Evolutionary conservation across 2,329 filamentous ascomycete species (phyloP), one percentile per base, ranked within the genome.

Genomic region (Botrytis pseudocinerea): DNA sequence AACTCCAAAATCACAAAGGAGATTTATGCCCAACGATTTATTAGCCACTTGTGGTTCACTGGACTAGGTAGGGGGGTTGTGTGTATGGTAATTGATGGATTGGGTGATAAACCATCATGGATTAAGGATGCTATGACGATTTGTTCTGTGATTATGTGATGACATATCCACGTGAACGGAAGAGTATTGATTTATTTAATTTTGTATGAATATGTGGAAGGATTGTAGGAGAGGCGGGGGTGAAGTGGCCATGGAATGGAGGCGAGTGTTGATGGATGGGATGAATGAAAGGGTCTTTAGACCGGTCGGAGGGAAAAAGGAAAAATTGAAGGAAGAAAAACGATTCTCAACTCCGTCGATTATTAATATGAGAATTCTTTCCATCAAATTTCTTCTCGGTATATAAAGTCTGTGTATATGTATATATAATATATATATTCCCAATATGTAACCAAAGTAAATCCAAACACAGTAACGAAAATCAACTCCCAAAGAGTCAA

Each of bases 381-480:
- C 9, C 1, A 35, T 20, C 1, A 1, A 12, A 16, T 9, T 59
- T 59, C 32, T 60, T 60, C 35, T 61, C 4, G 1, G 6, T 25
- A 61, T 4, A 35, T 1, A 35, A 35, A 4, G 9, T 40, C n/a
- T n/a, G n/a, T n/a, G 32, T 32, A 32, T 32, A 32, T 32, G 32
- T 32, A 32, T 32, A 32, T 32, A 32, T 32, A 4, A 35, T 35
- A 28, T n/a, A 5, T 54, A 18, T 28, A 18, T 40, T 42, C 1
- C 8, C n/a, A 12, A 42, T n/a, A n/a, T 8, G 18, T 40, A 16
- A 4, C 2, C 0, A 9, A 4, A n/a, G 10, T 1, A 9, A 6
- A n/a, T 4, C 12, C 22, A 40, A 10, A 61, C 8, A 25, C 20
- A 25, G 10, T n/a, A 10, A 25, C 5, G 32, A 16, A 25, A 61